A percentile compares a stretch with the other conserved stretches of the same genome.
phyloP scores from a whole-genome alignment of 345 rosid species.

The Raphanus sativus region DNA sequence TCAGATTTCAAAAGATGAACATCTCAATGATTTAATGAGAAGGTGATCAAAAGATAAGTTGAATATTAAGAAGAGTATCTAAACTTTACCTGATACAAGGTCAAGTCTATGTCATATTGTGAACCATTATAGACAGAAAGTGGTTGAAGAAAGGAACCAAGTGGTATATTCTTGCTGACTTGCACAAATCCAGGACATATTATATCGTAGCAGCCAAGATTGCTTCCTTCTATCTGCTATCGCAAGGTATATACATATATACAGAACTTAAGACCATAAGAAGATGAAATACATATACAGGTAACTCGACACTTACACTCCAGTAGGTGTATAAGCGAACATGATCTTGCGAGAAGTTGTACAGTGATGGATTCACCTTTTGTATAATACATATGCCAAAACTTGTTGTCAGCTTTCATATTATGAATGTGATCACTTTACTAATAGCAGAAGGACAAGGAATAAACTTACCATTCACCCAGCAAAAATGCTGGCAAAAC shows the following conservation, averaged over 20 bases:
- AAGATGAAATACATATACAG: not conserved
- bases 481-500: conserved; percentile 26
- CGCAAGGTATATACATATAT: not conserved
- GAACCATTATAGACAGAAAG: conserved; percentile 19
- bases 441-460: not conserved
- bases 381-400: not conserved
- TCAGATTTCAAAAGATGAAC: not conserved
- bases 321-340: conserved; percentile 28
- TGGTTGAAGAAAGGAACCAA: conserved; percentile 24
- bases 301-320: conserved; percentile 28
- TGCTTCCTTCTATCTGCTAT: conserved; percentile 17
- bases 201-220: conserved; percentile 20
- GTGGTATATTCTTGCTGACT: conserved; percentile 30
- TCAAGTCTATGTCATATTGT: conserved; percentile 18
- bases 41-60: not conserved
- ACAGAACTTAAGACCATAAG: not conserved
- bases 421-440: not conserved
- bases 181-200: conserved; percentile 39
- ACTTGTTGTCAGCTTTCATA: not conserved
- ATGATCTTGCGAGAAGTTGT: conserved; percentile 9
- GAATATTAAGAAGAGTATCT: not conserved
- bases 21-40: not conserved
- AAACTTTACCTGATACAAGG: conserved; percentile 24
- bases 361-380: conserved; percentile 26
- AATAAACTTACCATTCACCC: conserved; percentile 32